phyloP scores from a whole-genome alignment of 805 yeast genomes.

The Candida coquimbonensis region DNA sequence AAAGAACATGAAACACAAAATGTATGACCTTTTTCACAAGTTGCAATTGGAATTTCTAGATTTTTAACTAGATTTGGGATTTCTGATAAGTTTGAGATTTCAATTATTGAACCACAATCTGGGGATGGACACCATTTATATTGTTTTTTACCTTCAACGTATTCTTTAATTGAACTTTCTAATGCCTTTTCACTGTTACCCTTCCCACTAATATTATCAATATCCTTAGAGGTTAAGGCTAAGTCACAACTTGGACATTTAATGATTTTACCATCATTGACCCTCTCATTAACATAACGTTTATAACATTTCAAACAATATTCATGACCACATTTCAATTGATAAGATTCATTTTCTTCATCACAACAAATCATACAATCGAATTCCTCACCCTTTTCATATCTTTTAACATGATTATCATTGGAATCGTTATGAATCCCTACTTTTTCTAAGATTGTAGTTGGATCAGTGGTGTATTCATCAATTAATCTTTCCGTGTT shows the following conservation, averaged over 20 bases:
- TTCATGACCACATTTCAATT: slow-evolving; percentile 61
- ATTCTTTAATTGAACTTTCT: slow-evolving; percentile 36
- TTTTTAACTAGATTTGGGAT: slow-evolving; percentile 5
- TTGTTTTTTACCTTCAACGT: slow-evolving; percentile 42
- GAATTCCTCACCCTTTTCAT: slow-evolving; percentile 24
- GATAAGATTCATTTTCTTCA: slow-evolving; percentile 36
- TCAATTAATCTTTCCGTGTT: slow-evolving; percentile 53
- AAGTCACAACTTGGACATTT: slow-evolving; percentile 59
- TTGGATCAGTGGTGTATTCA: slow-evolving; percentile 40
- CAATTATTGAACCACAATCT: slow-evolving; percentile 61
- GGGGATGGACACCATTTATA: slow-evolving; percentile 82
- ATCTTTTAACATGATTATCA: background rate
- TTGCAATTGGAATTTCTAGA: slow-evolving; percentile 54
- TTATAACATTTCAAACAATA: slow-evolving; percentile 67
- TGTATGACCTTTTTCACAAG: slow-evolving; percentile 56
- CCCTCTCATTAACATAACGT: slow-evolving; percentile 45
- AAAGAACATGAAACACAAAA: slow-evolving; percentile 74
- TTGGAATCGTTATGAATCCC: slow-evolving; percentile 24
- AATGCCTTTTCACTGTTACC: slow-evolving; percentile 25
- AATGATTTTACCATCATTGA: slow-evolving; percentile 39
- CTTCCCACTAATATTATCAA: slow-evolving; percentile 33
- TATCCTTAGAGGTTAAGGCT: slow-evolving; percentile 30
- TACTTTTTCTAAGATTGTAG: slow-evolving; percentile 25
- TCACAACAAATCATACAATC: slow-evolving; percentile 73
- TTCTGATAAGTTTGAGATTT: slow-evolving; percentile 15